Evolutionary conservation across 2,329 filamentous ascomycete species (phyloP).

Genomic region (Phyllosticta paracitricarpa): DNA sequence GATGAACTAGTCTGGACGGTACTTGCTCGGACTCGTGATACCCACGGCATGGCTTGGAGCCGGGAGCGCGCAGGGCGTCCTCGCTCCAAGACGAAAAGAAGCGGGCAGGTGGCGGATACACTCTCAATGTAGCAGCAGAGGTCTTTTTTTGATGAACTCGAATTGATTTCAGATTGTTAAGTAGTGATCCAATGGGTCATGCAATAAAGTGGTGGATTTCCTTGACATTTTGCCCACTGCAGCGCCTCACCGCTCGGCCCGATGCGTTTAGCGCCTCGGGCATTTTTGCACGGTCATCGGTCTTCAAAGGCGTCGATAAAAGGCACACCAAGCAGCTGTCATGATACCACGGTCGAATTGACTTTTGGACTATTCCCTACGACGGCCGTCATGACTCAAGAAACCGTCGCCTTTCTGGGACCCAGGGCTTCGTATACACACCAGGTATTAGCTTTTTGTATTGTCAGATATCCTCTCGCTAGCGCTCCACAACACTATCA

Average conservation of each 20-base stretch:
- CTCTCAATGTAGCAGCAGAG: slow-evolving; percentile 3
- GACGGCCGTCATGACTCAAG: slow-evolving; percentile 2
- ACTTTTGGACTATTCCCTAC: background rate
- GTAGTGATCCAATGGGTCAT: background rate
- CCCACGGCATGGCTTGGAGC: slow-evolving; percentile 5
- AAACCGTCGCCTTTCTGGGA: slow-evolving; percentile 48
- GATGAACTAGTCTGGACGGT: slow-evolving; percentile 10
- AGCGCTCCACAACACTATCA: background rate
- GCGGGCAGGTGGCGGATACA: slow-evolving; percentile 5
- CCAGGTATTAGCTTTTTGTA: slow-evolving; percentile 39
- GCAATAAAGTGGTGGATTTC: background rate
- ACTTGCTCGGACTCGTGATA: slow-evolving; percentile 5
- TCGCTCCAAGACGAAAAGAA: slow-evolving; percentile 7
- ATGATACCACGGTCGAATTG: background rate
- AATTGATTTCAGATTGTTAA: slow-evolving; percentile 10
- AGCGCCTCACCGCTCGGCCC: background rate
- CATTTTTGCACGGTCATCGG: background rate
- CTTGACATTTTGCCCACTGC: background rate
- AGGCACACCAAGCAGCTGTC: background rate
- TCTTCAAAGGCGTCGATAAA: background rate
- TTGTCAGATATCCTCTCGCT: background rate
- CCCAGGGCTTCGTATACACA: slow-evolving; percentile 59
- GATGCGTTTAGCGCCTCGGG: background rate
- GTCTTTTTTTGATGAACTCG: slow-evolving; percentile 9
- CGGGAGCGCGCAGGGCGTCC: slow-evolving; percentile 2